phyloP scores from a whole-genome alignment of 2,329 filamentous ascomycete species.

The Huntiella moniliformis region DNA sequence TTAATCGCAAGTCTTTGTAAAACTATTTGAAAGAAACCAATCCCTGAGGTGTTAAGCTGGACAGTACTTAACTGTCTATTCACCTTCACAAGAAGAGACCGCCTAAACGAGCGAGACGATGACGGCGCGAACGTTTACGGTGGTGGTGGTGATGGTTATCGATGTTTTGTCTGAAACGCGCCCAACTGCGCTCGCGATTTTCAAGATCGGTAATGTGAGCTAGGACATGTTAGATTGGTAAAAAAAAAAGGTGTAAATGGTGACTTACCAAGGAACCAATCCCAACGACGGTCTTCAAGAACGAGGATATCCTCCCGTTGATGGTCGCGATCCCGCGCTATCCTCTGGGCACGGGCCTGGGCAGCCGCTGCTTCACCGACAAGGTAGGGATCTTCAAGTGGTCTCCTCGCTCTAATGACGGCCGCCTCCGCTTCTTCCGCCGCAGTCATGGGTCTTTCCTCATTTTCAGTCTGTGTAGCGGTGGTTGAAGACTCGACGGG shows the following conservation, averaged over 20 bases:
- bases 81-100: slow-evolving; percentile 7
- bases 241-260: neutral
- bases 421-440: neutral
- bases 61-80: neutral
- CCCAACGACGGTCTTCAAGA: slow-evolving; percentile 40
- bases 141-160: slow-evolving; percentile 15
- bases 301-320: slow-evolving; percentile 34
- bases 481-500: neutral
- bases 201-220: slow-evolving; percentile 33
- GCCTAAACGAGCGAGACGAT: slow-evolving; percentile 7
- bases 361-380: slow-evolving; percentile 47
- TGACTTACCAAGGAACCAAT: slow-evolving; percentile 37
- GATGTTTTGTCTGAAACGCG: slow-evolving; percentile 22
- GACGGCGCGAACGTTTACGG: slow-evolving; percentile 11
- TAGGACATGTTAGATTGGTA: slow-evolving; percentile 16
- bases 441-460: neutral
- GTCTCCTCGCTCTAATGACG: slow-evolving; percentile 20
- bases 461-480: slow-evolving; percentile 14
- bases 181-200: slow-evolving; percentile 31
- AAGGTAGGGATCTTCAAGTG: slow-evolving; percentile 47
- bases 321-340: slow-evolving; percentile 27
- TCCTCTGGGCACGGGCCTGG: slow-evolving; percentile 34
- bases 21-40: too few relatives aligned
- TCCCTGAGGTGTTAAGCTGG: too few relatives aligned
- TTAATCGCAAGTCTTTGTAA: too few relatives aligned